These are phyloP conservation scores for Acacia confusa DNA, from an alignment of 306 rosid species.

Conservation along the genomic window DNA sequence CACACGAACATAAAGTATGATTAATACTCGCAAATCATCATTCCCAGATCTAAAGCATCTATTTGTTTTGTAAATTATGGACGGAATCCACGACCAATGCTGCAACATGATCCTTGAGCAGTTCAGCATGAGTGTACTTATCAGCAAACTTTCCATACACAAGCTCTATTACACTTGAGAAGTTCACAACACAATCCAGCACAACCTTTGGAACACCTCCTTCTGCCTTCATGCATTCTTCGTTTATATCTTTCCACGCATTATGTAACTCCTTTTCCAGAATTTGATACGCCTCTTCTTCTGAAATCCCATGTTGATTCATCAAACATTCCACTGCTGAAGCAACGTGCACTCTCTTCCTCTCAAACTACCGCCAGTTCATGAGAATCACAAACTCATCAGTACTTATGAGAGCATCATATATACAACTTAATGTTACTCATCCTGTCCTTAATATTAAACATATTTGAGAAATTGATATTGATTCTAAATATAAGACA, in stretches of 20 bases:
- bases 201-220: conserved; percentile 29
- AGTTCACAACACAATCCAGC: conserved; percentile 36
- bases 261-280: not conserved
- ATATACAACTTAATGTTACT: too few species aligned
- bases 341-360: not conserved
- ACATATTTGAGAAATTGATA: too few species aligned
- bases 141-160: conserved; percentile 36
- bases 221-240: conserved; percentile 32
- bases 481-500: too few species aligned
- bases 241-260: conserved; percentile 32
- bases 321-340: not conserved
- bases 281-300: not conserved
- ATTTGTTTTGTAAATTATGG: not conserved
- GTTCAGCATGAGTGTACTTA: conserved; percentile 32
- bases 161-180: conserved; percentile 35
- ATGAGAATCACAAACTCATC: not conserved
- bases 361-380: not conserved
- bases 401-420: not conserved
- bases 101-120: conserved; percentile 25
- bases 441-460: fast-evolving
- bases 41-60: not conserved
- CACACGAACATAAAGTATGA: not conserved
- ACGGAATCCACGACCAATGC: conserved; percentile 8
- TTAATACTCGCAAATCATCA: not conserved
- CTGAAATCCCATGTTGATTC: not conserved